Conservation (phyloP, 768 basidiomycete species). For the Lentinula sp. region DNA sequence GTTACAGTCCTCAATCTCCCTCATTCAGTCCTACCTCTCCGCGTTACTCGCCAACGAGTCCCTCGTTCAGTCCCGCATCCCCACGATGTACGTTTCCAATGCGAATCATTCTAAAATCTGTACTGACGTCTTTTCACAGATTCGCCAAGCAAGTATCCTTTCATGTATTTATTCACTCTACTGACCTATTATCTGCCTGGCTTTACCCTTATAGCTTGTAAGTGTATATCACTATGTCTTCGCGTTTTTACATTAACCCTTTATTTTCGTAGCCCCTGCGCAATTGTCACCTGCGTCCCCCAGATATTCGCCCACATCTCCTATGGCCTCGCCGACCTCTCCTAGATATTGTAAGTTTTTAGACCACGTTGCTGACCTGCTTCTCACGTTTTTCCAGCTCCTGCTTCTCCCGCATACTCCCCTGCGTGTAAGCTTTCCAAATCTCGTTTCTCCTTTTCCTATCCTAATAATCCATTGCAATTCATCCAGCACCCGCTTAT, state of each 20-base stretch:
- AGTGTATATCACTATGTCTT: neutral
- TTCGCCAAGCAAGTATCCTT: constrained; percentile 64
- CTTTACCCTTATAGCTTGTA: constrained; percentile 46
- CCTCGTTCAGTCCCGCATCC: constrained; percentile 91
- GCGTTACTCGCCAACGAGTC: constrained; percentile 83
- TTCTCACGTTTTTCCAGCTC: constrained; percentile 41
- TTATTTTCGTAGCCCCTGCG: constrained; percentile 51
- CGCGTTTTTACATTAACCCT: constrained; percentile 6
- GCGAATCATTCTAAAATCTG: constrained; percentile 6
- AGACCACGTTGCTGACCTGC: neutral
- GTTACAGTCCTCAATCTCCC: constrained; percentile 85
- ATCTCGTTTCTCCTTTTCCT: neutral
- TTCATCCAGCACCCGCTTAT: constrained; percentile 62
- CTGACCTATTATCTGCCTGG: constrained; percentile 16
- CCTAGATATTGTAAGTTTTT: constrained; percentile 73
- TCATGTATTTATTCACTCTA: constrained; percentile 6
- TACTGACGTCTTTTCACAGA: constrained; percentile 36
- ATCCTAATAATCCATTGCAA: constrained; percentile 6
- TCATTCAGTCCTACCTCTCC: constrained; percentile 90
- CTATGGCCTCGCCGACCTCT: constrained; percentile 82
- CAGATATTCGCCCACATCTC: constrained; percentile 91
- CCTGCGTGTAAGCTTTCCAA: constrained; percentile 64
- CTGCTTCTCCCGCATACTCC: constrained; percentile 83
- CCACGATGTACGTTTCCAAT: constrained; percentile 62
- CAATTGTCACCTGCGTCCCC: constrained; percentile 88